Evolutionary conservation across 1,284 basidiomycete genomes (phyloP), one percentile per base, ranked within the genome.

Genomic region (Cystobasidium sp.): DNA sequence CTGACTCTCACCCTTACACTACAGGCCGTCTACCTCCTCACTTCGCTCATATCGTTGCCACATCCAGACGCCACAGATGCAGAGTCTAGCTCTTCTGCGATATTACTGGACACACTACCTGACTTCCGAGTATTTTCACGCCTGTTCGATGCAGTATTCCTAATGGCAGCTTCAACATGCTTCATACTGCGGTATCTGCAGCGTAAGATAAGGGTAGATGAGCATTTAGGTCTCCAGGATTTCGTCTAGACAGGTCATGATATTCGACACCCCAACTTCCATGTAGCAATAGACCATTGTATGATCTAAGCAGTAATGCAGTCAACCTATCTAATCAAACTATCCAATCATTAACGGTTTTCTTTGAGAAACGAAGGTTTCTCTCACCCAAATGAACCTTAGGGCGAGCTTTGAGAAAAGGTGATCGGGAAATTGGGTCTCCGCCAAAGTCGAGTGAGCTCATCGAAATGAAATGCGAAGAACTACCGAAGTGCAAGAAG

Each of bases 21-120:
- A 20, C 74, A 81, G 81, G 82, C 82, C 39, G 81, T 84, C 52
- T 84, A 84, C 67, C 80, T 83, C 14, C 78, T 84, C 39, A 83
- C 83, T 0, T 84, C 83, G 14, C 79, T 84, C 56, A 84, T 84
- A 67, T 83, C 83, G 56, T 79, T 84, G 0, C 80, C 83, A 0
- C 79, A 81, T 2, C 80, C 81, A 0, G 75, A 81, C 12, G 79
- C 78, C 5, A n/a, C 49, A 39, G 76, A 77, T 9, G 69, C 75
- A 1, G 66, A 75, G 0, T 67, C 69, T n/a, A 66, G 31, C 24
- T 55, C 12, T n/a, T 49, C 65, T 1, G 70, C 76, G 1, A 78
- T 78, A 3, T 78, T 84, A 6, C 79, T 84, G 31, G 79, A 81
- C n/a, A 82, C 80, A 0, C 78, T 84, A 31, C 83, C 83, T 31